Base-by-base conservation (phyloP, 2,329 filamentous ascomycete species). In the Xylariaceae sp. region DNA sequence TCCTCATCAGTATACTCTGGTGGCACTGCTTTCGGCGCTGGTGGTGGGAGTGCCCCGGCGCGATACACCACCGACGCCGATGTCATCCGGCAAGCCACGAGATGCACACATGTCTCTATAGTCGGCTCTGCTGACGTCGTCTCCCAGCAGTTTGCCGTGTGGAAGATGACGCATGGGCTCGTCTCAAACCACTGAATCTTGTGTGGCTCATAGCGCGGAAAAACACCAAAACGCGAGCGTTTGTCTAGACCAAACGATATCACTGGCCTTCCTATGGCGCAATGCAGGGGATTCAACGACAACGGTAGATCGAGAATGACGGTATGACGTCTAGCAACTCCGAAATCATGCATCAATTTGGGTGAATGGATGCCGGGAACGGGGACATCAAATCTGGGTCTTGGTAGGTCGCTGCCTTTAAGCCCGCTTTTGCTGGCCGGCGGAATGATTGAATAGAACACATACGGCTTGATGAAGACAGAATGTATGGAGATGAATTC, bases 261-360 rank as follows among this genome's bases (percentile, higher is more conserved):
- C 0, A 81, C 76, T 2, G 81, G 79, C 47, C 74, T 73, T 57
- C 80, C 80, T 54, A 72, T 79, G 1, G 78, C 64, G 31, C 84
- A 72, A 55, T 87, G 87, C 41, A 82, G 65, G 0, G 85, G 84
- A 55, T 87, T 80, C 1, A 89, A 72, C 0, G 80, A 81, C 0
- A 89, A 72, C 0, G 86, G 86, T 7, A 88, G 73, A 62, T 89
- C 86, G 70, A 89, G 77, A 53, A 89, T 86, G 39, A 88, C 71
- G 0, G 85, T 87, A 62, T 87, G 77, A 4, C 65, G 68, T 4
- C 71, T 74, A 1, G 85, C 86, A 1, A 85, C 85, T 11, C 86
- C 86, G 68, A 88, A 89, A 66, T 89, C 86, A 64, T 89, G 86
- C 84, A 89, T 89, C 78, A 89, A 85, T 65, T 85, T 87, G 1